Evolutionary conservation across 768 basidiomycete species (phyloP), one percentile per base, ranked within the genome.

Genomic region (Pisolithus tinctorius): DNA sequence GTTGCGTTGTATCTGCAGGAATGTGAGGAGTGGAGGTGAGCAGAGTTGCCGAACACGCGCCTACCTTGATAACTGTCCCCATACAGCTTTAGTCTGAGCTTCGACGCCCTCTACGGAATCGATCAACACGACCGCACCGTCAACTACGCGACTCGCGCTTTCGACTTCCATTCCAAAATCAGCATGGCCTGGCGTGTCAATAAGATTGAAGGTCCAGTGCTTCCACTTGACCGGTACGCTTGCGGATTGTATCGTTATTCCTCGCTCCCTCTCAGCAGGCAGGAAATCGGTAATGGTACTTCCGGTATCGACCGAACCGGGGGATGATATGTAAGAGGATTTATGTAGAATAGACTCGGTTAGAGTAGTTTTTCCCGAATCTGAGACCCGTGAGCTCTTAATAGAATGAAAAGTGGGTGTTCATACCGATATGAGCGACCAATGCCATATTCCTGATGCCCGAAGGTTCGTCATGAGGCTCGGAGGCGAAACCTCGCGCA

Each of bases 151-250:
- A 61, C 90, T 93, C 7, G 92, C 92, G 60, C 90, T 88, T 68
- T 93, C 92, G 26, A 94, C 92, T 61, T 94, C 91, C 90, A 93
- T 93, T n/a, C 91, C 91, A 68, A 94, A 94, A 65, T 94, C 91
- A 4, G 89, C 92, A 69, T 94, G 91, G 34, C 91, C 91, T 14
- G 91, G 91, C 3, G 91, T 93, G 60, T 94, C 92, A 43, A 93
- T 83, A 42, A 94, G 78, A 63, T 93, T 94, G 68, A 88, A 86
- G 1, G 78, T 82, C 86, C 87, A 89, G 49, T 83, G 67, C 63
- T 84, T 85, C 90, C 90, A 92, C 62, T 79, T 77, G 37, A 91
- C 87, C 3, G 90, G 90, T 53, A 93, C 90, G 69, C 89, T 92
- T 11, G 91, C 92, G 20, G 89, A 90, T 61, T 93, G 92, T 52